These are phyloP conservation scores for Annulohypoxylon maeteangense DNA, from an alignment of 495 filamentous ascomycete genomes.

Conservation along the genomic window DNA sequence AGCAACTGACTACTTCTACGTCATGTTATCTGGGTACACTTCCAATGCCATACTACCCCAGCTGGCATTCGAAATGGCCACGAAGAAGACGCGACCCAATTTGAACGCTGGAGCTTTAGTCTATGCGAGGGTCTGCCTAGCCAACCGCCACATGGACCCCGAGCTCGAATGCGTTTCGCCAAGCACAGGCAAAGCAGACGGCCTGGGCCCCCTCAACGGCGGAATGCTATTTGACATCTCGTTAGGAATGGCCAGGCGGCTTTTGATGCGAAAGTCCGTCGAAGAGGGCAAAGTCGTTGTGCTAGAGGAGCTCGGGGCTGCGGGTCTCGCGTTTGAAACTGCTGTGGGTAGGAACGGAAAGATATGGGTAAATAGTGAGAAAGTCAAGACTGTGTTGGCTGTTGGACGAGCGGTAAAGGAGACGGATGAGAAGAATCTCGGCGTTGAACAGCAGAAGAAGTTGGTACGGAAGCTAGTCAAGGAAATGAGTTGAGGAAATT, in stretches of 20 bases:
- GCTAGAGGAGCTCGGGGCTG: slow-evolving; percentile 84
- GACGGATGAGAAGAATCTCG: slow-evolving; percentile 75
- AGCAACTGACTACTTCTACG: slow-evolving; percentile 77
- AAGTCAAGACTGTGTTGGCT: slow-evolving; percentile 70
- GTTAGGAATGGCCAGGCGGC: slow-evolving; percentile 79
- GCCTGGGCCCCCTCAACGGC: slow-evolving; percentile 83
- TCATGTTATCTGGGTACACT: slow-evolving; percentile 68
- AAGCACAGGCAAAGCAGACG: slow-evolving; percentile 87
- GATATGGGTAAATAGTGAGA: slow-evolving; percentile 86
- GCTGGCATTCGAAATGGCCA: slow-evolving; percentile 89
- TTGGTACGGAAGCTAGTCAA: slow-evolving; percentile 72
- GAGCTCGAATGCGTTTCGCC: slow-evolving; percentile 91
- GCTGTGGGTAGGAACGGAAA: slow-evolving; percentile 94
- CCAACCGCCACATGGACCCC: slow-evolving; percentile 83
- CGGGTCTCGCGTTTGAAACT: slow-evolving; percentile 84
- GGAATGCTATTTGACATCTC: slow-evolving; percentile 89
- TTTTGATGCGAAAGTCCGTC: slow-evolving; percentile 72
- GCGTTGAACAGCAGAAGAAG: slow-evolving; percentile 79
- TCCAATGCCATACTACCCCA: slow-evolving; percentile 81
- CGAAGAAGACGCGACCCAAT: slow-evolving; percentile 88
- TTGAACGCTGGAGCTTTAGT: slow-evolving; percentile 79
- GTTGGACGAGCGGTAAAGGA: slow-evolving; percentile 84
- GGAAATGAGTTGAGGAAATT: slow-evolving; percentile 53
- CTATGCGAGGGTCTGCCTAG: slow-evolving; percentile 81
- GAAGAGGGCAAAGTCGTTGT: slow-evolving; percentile 76